phyloP scores from a whole-genome alignment of 805 yeast species.

The Candida piceae region DNA sequence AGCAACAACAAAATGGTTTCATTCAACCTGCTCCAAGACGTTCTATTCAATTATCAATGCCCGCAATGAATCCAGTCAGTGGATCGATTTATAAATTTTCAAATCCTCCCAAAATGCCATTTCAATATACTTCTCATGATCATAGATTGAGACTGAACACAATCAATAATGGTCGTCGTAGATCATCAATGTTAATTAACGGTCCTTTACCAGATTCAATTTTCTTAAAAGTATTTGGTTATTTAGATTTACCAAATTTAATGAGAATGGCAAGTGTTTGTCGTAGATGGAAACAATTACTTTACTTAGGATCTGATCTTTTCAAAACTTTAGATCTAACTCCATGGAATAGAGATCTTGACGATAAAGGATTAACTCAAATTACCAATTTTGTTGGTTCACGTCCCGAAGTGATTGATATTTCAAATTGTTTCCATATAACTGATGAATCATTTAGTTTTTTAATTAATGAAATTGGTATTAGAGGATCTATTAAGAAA shows the following conservation, averaged over 20 bases:
- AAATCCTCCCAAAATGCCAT: conserved; percentile 23
- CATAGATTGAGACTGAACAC: conserved; percentile 47
- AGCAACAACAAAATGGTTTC: conserved; percentile 1
- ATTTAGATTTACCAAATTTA: conserved; percentile 50
- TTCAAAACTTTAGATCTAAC: conserved; percentile 50
- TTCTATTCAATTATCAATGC: conserved; percentile 15
- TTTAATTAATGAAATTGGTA: conserved; percentile 66
- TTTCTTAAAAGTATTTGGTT: conserved; percentile 47
- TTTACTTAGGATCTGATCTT: conserved; percentile 51
- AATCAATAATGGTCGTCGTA: conserved; percentile 38
- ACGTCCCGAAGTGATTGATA: conserved; percentile 54
- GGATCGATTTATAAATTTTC: conserved; percentile 26
- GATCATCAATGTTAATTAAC: conserved; percentile 52
- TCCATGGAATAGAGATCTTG: conserved; percentile 56
- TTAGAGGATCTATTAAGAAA: conserved; percentile 49
- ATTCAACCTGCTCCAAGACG: not conserved
- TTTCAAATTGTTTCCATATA: conserved; percentile 71
- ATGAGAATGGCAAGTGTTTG: conserved; percentile 58
- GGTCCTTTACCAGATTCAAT: conserved; percentile 61
- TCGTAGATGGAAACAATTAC: conserved; percentile 62
- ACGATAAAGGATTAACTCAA: conserved; percentile 50
- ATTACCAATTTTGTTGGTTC: conserved; percentile 70
- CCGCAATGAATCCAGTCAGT: conserved; percentile 22
- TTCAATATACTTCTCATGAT: conserved; percentile 51
- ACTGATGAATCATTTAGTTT: conserved; percentile 73